Evolutionary conservation across 73 alveolate genomes (phyloP).

Genomic region (Tetrahymena malaccensis): DNA sequence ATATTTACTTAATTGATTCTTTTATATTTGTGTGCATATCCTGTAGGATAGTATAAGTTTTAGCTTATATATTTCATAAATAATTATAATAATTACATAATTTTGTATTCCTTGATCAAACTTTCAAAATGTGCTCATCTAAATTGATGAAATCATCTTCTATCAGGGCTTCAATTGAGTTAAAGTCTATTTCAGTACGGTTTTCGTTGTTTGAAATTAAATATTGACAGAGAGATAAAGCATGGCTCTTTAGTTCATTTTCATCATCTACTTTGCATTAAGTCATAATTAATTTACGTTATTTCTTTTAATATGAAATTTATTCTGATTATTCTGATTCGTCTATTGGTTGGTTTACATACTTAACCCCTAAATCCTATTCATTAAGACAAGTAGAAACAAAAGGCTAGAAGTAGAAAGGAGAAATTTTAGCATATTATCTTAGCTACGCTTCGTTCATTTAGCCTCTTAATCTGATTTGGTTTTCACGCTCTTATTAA

Average conservation of each 20-base stretch:
- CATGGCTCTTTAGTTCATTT: background rate
- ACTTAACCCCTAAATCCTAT: slow-evolving; percentile 8
- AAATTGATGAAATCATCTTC: slow-evolving; percentile 41
- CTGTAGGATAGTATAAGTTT: no score
- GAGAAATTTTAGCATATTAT: slow-evolving; percentile 1
- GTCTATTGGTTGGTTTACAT: background rate
- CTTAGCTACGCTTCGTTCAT: background rate
- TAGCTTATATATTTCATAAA: background rate
- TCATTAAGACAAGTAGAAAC: slow-evolving; percentile 8
- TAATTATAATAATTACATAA: background rate
- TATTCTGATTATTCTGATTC: background rate
- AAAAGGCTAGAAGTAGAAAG: slow-evolving; percentile 24
- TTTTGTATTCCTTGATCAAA: background rate
- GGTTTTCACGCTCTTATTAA: background rate
- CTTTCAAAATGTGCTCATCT: slow-evolving; percentile 24
- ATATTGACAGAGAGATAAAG: slow-evolving; percentile 12
- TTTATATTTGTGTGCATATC: no score
- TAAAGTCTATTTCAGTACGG: background rate
- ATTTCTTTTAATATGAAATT: background rate
- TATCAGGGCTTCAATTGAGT: slow-evolving; percentile 28
- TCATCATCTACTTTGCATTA: slow-evolving; percentile 24
- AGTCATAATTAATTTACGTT: slow-evolving; percentile 18
- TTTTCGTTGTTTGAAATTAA: slow-evolving; percentile 1
- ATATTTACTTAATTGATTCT: no score
- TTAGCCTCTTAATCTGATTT: background rate